These are phyloP conservation scores for Septoria linicola DNA, from an alignment of 2,329 filamentous ascomycete genomes.

Conservation along the genomic window DNA sequence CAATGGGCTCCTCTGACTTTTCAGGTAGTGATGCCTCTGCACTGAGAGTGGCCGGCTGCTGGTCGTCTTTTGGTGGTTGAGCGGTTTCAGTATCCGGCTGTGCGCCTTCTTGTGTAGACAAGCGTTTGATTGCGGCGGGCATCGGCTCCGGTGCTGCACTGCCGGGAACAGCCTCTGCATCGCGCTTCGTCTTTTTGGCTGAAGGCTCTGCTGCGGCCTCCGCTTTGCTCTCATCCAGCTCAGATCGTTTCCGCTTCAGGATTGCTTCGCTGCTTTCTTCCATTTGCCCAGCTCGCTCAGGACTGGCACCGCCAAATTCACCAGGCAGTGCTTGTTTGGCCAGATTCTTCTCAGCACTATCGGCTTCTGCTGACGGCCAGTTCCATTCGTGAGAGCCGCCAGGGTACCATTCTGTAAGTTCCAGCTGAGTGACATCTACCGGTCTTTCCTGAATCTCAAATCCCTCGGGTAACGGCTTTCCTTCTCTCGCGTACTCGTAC, in stretches of 20 bases:
- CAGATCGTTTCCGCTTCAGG: constrained; percentile 37
- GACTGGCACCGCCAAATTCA: constrained; percentile 37
- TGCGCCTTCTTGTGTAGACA: constrained; percentile 10
- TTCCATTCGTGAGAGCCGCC: constrained; percentile 75
- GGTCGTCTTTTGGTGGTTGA: constrained; percentile 12
- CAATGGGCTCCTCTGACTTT: not conserved
- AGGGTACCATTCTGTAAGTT: constrained; percentile 80
- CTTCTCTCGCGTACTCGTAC: constrained; percentile 93
- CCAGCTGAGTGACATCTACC: constrained; percentile 74
- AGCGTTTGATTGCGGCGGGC: constrained; percentile 9
- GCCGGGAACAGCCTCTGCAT: constrained; percentile 9
- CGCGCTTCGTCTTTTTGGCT: constrained; percentile 42
- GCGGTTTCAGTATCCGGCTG: constrained; percentile 15
- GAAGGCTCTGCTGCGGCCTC: constrained; percentile 7
- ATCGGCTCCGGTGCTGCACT: constrained; percentile 8
- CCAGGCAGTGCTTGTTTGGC: constrained; percentile 63
- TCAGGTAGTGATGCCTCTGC: constrained; percentile 1
- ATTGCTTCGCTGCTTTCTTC: constrained; percentile 21
- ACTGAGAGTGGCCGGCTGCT: constrained; percentile 34
- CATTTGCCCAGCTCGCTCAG: not conserved
- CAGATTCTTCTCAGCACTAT: constrained; percentile 69
- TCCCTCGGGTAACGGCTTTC: constrained; percentile 71
- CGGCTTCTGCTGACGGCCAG: constrained; percentile 78
- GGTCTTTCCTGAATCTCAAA: constrained; percentile 76
- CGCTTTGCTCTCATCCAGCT: constrained; percentile 19